Conservation (phyloP, 1,284 basidiomycete species). For the Malassezia pachydermatis region DNA sequence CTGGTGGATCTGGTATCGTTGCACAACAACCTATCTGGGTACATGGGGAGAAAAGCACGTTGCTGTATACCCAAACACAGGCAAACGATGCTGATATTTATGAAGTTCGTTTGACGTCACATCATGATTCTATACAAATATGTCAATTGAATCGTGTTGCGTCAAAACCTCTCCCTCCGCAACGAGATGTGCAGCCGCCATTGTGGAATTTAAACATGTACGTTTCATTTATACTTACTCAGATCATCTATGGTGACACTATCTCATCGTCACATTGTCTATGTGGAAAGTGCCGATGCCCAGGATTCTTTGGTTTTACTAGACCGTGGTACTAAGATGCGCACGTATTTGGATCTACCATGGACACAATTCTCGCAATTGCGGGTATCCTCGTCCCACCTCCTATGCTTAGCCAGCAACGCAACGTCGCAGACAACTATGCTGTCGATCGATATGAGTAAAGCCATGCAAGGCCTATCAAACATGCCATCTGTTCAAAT, state of each 20-base stretch:
- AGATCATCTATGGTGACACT: slow-evolving; percentile 6
- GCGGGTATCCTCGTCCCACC: slow-evolving; percentile 13
- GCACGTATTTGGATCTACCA: background rate
- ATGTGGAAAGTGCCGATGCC: slow-evolving; percentile 1
- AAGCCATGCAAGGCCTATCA: no score
- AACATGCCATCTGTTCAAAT: background rate
- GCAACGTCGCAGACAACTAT: slow-evolving; percentile 21
- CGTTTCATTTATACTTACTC: background rate
- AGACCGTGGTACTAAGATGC: background rate
- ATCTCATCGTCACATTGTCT: background rate
- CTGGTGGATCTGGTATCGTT: slow-evolving; percentile 25
- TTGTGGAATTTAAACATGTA: slow-evolving; percentile 7
- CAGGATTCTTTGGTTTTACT: slow-evolving; percentile 1
- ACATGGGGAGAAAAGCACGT: slow-evolving; percentile 49
- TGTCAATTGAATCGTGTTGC: background rate
- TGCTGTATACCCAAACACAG: slow-evolving; percentile 54
- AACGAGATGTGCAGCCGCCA: slow-evolving; percentile 3
- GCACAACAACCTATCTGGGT: slow-evolving; percentile 53
- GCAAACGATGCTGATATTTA: background rate
- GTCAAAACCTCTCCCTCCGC: background rate
- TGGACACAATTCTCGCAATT: slow-evolving; percentile 10
- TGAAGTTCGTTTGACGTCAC: background rate
- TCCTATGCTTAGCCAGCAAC: slow-evolving; percentile 21
- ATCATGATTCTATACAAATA: background rate
- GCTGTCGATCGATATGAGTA: slow-evolving; percentile 10